Evolutionary conservation across 306 rosid species (phyloP).

Genomic region (Fagus crenata): DNA sequence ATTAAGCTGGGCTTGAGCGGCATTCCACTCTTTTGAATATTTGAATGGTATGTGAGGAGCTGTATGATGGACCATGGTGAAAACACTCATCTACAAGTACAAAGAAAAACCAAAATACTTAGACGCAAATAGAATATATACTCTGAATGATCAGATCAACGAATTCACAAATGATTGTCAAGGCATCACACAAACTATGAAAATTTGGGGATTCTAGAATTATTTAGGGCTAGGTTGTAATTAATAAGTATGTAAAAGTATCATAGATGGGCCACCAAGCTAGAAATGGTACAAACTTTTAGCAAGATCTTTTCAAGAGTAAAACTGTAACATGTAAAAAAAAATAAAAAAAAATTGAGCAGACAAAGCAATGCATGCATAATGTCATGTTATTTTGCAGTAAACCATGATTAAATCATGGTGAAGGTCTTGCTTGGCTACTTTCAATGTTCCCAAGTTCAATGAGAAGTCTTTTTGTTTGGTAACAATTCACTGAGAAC

Average conservation of each 20-base stretch:
- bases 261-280: neutral
- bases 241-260: neutral
- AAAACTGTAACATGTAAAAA: neutral
- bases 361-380: neutral
- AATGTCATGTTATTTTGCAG: neutral
- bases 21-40: slow-evolving; percentile 86
- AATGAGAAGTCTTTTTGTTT: no score
- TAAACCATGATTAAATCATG: neutral
- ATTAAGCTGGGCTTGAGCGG: slow-evolving; percentile 88
- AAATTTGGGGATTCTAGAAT: neutral
- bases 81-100: slow-evolving; percentile 77
- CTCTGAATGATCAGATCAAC: neutral
- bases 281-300: neutral
- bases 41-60: slow-evolving; percentile 97
- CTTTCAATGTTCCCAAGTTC: no score
- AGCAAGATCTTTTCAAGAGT: neutral
- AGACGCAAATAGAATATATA: slow-evolving; percentile 16
- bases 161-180: slow-evolving; percentile 17
- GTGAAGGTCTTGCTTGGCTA: no score
- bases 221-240: neutral
- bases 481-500: neutral
- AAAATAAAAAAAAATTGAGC: neutral
- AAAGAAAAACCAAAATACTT: slow-evolving; percentile 29
- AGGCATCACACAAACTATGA: neutral
- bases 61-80: slow-evolving; percentile 98